Evolutionary conservation across 495 filamentous ascomycete genomes (phyloP).

Genomic region (Bacidia rubella): DNA sequence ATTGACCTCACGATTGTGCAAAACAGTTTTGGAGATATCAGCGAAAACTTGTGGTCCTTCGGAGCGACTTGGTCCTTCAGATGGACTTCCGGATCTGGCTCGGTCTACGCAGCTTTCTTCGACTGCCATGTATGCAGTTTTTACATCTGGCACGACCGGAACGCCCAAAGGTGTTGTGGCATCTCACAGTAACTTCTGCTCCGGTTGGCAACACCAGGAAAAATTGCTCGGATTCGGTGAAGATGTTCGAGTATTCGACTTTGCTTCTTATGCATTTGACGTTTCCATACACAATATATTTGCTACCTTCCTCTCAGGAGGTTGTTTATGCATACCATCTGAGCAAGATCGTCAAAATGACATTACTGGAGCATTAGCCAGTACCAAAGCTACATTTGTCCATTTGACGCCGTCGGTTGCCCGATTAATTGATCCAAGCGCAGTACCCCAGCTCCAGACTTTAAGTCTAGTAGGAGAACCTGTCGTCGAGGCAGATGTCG

Average conservation of each 20-base stretch:
- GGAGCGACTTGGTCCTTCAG: not conserved
- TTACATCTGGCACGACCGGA: conserved; percentile 21
- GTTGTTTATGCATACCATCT: conserved; percentile 33
- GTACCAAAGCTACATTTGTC: conserved; percentile 13
- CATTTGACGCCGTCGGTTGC: conserved; percentile 37
- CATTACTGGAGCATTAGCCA: conserved; percentile 16
- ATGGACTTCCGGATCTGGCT: not conserved
- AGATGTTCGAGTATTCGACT: conserved; percentile 16
- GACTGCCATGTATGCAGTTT: conserved; percentile 22
- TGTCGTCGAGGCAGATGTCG: conserved; percentile 9
- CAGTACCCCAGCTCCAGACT: conserved; percentile 22
- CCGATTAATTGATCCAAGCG: conserved; percentile 23
- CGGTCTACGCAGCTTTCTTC: no score
- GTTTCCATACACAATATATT: conserved; percentile 33
- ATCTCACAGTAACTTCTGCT: conserved; percentile 14
- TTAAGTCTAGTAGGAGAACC: conserved; percentile 28
- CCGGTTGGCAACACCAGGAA: conserved; percentile 8
- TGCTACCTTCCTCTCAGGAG: conserved; percentile 33
- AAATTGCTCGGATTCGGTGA: conserved; percentile 5
- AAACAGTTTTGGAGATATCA: not conserved
- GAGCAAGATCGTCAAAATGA: conserved; percentile 26
- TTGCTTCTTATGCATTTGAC: conserved; percentile 21
- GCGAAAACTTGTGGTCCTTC: not conserved
- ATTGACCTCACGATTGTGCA: not conserved
- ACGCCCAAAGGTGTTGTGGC: conserved; percentile 18